Base-by-base conservation (phyloP, 1,284 basidiomycete genomes). In the Malassezia japonica region DNA sequence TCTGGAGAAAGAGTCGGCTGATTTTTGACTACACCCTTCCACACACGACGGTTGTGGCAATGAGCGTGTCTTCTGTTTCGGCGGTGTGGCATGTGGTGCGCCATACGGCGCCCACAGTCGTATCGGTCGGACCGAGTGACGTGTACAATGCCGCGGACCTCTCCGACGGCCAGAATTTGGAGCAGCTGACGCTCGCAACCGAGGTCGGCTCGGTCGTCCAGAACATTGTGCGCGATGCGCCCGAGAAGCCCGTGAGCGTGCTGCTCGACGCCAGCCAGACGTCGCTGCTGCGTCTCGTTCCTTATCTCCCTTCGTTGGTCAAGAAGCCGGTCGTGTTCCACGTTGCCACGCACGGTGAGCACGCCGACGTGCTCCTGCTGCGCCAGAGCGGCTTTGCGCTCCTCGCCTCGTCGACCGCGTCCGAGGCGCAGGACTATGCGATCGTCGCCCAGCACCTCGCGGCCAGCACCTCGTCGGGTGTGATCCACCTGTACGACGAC, bases 401-500 rank as follows among this genome's bases (percentile, higher is more conserved):
- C 56, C 51, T 87, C 39, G 77, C 84, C 72, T 84, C 83, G 5
- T 76, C 79, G 48, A 79, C 77, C 2, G 74, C 80, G 2, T 80
- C 83, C 66, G 79, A 84, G 60, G 83, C 83, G 2, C 82, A 85
- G 64, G 83, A 85, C 66, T 79, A 85, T 62, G 81, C 82, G 10
- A 73, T 86, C 15, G 76, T 86, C n/a, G 83, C 83, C 21, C 79
- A 82, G 48, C 79, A 80, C 40, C 75, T 87, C 35, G 83, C 85
- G 3, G 76, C 77, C 44, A 75, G 78, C 9, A 77, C 81, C 59
- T 77, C 77, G 48, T 79, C 78, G 44, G 78, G 80, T 2, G 87
- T 92, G 15, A 78, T 92, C 44, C 89, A 95, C 70, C 83, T 82
- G 36, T 90, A 89, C 71, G 81, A 84, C 32, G 57, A 58, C 15